Conservation (phyloP, 257 asterid species). For the Catharanthus roseus region DNA sequence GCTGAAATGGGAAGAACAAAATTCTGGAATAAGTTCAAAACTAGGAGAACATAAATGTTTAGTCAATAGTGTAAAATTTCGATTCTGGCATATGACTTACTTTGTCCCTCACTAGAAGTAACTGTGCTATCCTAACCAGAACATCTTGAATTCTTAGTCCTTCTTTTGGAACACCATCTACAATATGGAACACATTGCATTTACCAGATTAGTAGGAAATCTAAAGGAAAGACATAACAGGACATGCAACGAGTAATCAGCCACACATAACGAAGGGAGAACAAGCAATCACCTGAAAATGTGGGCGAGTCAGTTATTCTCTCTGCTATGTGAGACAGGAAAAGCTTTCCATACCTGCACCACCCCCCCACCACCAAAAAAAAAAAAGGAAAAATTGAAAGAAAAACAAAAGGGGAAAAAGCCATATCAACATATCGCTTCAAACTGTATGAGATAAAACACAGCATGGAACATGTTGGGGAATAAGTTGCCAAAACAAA, state of each 20-base stretch:
- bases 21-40: neutral
- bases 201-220: constrained; percentile 13
- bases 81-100: constrained; percentile 35
- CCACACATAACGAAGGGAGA: constrained; percentile 11
- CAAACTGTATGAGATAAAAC: no score
- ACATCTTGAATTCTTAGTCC: constrained; percentile 85
- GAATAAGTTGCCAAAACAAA: neutral
- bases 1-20: neutral
- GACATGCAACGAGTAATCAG: constrained; percentile 11
- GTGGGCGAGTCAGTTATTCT: constrained; percentile 62
- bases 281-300: constrained; percentile 59
- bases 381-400: neutral
- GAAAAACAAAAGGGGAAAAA: no score
- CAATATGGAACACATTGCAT: constrained; percentile 20
- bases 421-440: no score
- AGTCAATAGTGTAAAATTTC: neutral
- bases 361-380: neutral
- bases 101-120: constrained; percentile 67
- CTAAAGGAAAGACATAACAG: constrained; percentile 15
- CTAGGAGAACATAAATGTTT: neutral
- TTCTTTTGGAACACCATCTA: constrained; percentile 99
- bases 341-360: constrained; percentile 68
- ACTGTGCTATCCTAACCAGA: constrained; percentile 71
- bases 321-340: constrained; percentile 70
- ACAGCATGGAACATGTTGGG: no score